Percentiles rank a stretch among this genome's conserved stretches.
Conservation (phyloP, 352 stramenopile species). For the Elongisporangium prolatum region DNA sequence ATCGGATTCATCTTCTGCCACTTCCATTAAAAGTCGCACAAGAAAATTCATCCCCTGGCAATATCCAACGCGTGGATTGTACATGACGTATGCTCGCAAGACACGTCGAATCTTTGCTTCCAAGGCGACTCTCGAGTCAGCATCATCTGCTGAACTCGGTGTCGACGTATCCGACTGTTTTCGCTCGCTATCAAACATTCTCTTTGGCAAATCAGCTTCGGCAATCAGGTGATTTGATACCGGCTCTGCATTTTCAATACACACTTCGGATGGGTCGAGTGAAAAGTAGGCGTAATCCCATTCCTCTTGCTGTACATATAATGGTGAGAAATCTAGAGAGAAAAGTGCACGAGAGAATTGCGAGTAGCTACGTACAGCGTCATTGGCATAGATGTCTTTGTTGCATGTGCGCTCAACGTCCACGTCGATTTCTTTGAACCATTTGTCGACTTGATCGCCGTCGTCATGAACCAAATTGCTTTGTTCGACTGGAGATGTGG, state of each 20-base stretch:
- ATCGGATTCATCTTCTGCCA: constrained; percentile 59
- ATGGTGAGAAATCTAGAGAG: neutral
- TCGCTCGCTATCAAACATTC: neutral
- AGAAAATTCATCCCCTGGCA: constrained; percentile 89
- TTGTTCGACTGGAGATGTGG: constrained; percentile 6
- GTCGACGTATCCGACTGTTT: neutral
- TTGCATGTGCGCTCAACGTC: constrained; percentile 74
- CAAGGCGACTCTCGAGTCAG: constrained; percentile 4
- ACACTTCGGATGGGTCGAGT: neutral
- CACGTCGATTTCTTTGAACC: constrained; percentile 80
- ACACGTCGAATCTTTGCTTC: constrained; percentile 75
- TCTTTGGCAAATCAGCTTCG: neutral
- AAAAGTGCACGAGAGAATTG: neutral
- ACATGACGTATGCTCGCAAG: constrained; percentile 72
- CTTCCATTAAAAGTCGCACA: constrained; percentile 63
- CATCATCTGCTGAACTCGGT: neutral
- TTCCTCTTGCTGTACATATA: neutral
- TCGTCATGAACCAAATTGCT: constrained; percentile 26
- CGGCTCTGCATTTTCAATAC: neutral
- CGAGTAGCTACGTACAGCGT: constrained; percentile 12
- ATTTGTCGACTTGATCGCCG: constrained; percentile 45
- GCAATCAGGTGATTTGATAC: neutral
- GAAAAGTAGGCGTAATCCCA: neutral
- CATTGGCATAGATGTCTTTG: constrained; percentile 40
- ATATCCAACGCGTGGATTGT: constrained; percentile 80